These are phyloP conservation scores for Hanseniaspora mollemarum DNA, from an alignment of 805 yeast genomes.

Conservation along the genomic window DNA sequence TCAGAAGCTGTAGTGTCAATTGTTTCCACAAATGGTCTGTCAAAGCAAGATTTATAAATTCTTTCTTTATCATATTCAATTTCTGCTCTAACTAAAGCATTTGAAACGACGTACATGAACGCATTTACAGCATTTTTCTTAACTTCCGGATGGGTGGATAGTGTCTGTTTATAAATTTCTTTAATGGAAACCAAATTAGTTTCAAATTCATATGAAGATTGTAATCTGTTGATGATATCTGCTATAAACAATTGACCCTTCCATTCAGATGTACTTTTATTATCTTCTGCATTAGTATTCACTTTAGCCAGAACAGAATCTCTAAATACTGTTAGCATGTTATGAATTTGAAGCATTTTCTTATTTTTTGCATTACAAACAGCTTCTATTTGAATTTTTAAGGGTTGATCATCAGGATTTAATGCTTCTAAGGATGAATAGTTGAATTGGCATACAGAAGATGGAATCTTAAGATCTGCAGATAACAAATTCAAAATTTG, in stretches of 20 bases:
- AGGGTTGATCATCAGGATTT: conserved; percentile 49
- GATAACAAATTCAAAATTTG: conserved; percentile 37
- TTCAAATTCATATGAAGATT: conserved; percentile 41
- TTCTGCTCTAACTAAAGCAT: conserved; percentile 36
- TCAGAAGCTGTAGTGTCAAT: conserved; percentile 36
- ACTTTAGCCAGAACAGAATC: conserved; percentile 25
- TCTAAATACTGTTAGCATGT: conserved; percentile 36
- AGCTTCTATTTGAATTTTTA: conserved; percentile 47
- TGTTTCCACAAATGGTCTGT: conserved; percentile 30
- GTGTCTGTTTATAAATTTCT: conserved; percentile 38
- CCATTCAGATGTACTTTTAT: conserved; percentile 38
- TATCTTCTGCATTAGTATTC: background rate
- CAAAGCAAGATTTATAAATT: conserved; percentile 32
- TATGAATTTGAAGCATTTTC: conserved; percentile 38
- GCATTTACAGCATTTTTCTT: conserved; percentile 52
- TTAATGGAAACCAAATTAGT: conserved; percentile 34
- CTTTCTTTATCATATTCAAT: conserved; percentile 39
- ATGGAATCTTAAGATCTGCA: conserved; percentile 38
- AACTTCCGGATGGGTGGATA: conserved; percentile 58
- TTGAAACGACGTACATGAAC: conserved; percentile 41
- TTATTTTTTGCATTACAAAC: conserved; percentile 51
- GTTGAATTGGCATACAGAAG: conserved; percentile 44
- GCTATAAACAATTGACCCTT: conserved; percentile 40
- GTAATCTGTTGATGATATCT: conserved; percentile 41
- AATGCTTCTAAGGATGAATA: conserved; percentile 29